Conservation (phyloP, 1,139 yeast genomes). For the Fermentozyma sake region DNA sequence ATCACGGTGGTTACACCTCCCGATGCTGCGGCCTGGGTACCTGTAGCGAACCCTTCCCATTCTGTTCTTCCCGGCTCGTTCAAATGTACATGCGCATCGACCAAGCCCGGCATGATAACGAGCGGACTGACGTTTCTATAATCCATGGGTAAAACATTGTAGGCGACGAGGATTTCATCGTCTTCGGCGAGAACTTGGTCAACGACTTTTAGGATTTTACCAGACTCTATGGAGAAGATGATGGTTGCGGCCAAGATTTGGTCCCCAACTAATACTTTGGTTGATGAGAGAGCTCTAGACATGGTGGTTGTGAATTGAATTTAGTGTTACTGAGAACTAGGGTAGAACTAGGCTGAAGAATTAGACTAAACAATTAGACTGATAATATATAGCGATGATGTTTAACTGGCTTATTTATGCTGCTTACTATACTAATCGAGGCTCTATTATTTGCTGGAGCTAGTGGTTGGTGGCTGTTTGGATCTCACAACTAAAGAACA, state of each 20-base stretch:
- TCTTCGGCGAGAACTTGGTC: slow-evolving; percentile 21
- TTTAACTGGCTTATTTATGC: no score
- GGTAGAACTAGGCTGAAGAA: no score
- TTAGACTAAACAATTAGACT: no score
- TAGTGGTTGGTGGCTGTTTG: no score
- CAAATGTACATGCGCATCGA: slow-evolving; percentile 88
- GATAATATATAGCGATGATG: no score
- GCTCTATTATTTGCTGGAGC: no score
- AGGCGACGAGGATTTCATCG: slow-evolving; percentile 36
- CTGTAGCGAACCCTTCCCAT: slow-evolving; percentile 95
- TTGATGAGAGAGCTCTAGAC: slow-evolving; percentile 66
- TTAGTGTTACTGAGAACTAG: no score
- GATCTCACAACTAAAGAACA: no score
- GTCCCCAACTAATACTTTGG: slow-evolving; percentile 55
- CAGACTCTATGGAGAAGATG: slow-evolving; percentile 57
- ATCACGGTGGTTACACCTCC: slow-evolving; percentile 96
- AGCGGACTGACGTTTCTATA: slow-evolving; percentile 59
- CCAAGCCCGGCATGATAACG: slow-evolving; percentile 81
- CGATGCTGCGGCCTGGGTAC: slow-evolving; percentile 86
- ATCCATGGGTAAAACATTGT: slow-evolving; percentile 37
- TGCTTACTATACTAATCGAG: no score
- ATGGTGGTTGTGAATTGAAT: no score
- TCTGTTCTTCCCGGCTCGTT: slow-evolving; percentile 94
- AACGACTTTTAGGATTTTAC: slow-evolving; percentile 56
- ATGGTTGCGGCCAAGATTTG: slow-evolving; percentile 60